A percentile compares a stretch with the other conserved stretches of the same genome.
Evolutionary conservation across 108 stramenopile species (phyloP).

Genomic region (Cyclotella sp.): DNA sequence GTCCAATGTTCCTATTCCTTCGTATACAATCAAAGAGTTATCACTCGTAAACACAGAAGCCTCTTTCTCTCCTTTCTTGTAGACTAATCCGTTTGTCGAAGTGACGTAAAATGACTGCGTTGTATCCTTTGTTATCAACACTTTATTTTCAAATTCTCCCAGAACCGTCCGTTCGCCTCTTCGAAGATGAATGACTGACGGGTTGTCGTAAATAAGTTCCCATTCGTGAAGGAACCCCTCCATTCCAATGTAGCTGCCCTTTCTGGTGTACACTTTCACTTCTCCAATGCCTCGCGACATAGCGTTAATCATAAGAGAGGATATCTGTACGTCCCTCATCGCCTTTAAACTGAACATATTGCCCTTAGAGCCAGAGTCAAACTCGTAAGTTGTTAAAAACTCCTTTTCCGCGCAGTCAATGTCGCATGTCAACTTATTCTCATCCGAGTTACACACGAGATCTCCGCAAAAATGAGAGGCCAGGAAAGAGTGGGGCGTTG

Average conservation of each 20-base stretch:
- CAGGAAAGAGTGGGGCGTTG: too few species aligned
- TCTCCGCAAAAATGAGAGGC: too few species aligned
- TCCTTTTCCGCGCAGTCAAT: constrained; percentile 20
- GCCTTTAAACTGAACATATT: constrained; percentile 29
- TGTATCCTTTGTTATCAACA: constrained; percentile 3
- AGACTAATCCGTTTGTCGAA: constrained; percentile 22
- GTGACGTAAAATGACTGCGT: constrained; percentile 35
- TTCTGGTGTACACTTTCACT: constrained; percentile 33
- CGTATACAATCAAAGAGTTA: constrained; percentile 10
- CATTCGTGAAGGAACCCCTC: constrained; percentile 16
- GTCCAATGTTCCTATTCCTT: constrained; percentile 19
- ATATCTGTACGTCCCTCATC: constrained; percentile 13
- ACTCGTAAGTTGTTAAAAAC: constrained; percentile 23
- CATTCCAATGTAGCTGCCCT: constrained; percentile 22
- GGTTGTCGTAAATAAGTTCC: constrained; percentile 22
- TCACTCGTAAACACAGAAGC: not conserved
- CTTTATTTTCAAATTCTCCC: constrained; percentile 7
- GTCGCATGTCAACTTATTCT: too few species aligned
- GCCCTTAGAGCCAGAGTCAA: constrained; percentile 24
- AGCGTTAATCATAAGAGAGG: constrained; percentile 22
- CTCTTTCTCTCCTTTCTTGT: constrained; percentile 18
- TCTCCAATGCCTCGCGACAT: constrained; percentile 16
- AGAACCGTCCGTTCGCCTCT: constrained; percentile 23
- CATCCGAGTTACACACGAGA: too few species aligned
- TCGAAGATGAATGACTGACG: constrained; percentile 16